Base-by-base conservation (phyloP, 208 protist species). In the Herpetomonas samuelpessoai region DNA sequence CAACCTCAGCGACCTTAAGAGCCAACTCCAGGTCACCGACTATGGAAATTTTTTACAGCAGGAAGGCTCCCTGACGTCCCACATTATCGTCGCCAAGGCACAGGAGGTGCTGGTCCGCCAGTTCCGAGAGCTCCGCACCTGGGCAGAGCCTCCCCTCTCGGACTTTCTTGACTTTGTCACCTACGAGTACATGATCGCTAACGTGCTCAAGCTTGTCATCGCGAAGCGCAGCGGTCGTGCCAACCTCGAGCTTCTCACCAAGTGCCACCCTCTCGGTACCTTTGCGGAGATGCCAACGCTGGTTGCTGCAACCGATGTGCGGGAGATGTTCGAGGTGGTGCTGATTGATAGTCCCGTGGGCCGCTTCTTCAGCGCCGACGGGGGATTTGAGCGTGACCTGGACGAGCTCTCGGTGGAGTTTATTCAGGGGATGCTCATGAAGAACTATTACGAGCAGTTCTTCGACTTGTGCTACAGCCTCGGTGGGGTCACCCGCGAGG, bases 91-190 rank as follows among this genome's bases (percentile, higher is more conserved):
- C 1, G 86, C 98, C 22, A 79, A 86, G 29, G 90, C 92, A 27
- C 98, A 95, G 59, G 91, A 98, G 58, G 95, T 98, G 61, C 79
- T 99, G 22, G 91, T 99, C 39, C 74, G 84, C 30, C 94, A 99
- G 75, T 98, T 99, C 61, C 75, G 91, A n/a, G 88, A 98, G 69
- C 56, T 99, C 1, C 93, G 97, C 7, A 71, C 81, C 30, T 96
- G 98, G 74, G 78, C 97, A 0, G 82, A 98, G 38, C 86, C 97
- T 22, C 97, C 98, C 44, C 88, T 99, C 12, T 84, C 87, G 39
- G 93, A 90, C n/a, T 99, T 99, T 73, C 74, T 99, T 7, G 97
- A 99, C 68, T 99, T 98, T 79, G 98, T 99, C 76, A 98, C 95
- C 55, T 98, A 98, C 68, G 97, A 97, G 54, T 99, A 99, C 83